phyloP scores from a whole-genome alignment of 1,284 basidiomycete genomes.

The Tilletia horrida region DNA sequence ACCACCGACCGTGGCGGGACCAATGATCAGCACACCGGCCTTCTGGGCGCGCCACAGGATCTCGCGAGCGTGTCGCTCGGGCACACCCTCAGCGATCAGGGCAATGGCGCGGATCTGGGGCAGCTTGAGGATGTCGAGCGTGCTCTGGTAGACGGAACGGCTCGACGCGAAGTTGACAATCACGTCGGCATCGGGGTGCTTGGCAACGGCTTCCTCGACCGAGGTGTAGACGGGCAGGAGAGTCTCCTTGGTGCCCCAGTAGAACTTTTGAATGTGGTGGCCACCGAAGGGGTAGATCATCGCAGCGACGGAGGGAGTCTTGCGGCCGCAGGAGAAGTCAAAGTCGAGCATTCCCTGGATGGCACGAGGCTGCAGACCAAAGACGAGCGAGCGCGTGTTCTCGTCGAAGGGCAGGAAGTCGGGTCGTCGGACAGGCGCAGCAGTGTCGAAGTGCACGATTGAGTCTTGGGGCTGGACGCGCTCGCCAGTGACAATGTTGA shows the following conservation, averaged over 20 bases:
- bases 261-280: constrained; percentile 98
- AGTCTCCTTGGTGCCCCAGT: constrained; percentile 99
- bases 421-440: constrained; percentile 37
- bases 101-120: constrained; percentile 76
- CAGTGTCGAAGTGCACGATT: constrained; percentile 74
- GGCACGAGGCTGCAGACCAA: constrained; percentile 95
- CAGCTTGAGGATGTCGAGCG: constrained; percentile 79
- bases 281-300: constrained; percentile 99
- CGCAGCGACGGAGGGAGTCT: constrained; percentile 89
- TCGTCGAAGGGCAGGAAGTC: constrained; percentile 65
- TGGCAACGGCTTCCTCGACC: constrained; percentile 84
- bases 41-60: constrained; percentile 83
- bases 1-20: constrained; percentile 96
- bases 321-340: constrained; percentile 93
- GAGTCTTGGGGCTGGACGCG: constrained; percentile 78
- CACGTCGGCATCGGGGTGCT: constrained; percentile 94
- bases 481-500: constrained; percentile 68
- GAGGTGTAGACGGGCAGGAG: constrained; percentile 95
- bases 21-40: constrained; percentile 90
- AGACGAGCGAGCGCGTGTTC: constrained; percentile 89
- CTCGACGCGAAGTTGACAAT: constrained; percentile 97
- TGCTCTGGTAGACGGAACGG: constrained; percentile 89
- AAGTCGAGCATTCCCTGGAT: constrained; percentile 99
- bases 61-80: constrained; percentile 93
- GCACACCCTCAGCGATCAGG: constrained; percentile 96